These are phyloP conservation scores for Fusarium continuum DNA, from an alignment of 2,329 filamentous ascomycete species.

Conservation along the genomic window DNA sequence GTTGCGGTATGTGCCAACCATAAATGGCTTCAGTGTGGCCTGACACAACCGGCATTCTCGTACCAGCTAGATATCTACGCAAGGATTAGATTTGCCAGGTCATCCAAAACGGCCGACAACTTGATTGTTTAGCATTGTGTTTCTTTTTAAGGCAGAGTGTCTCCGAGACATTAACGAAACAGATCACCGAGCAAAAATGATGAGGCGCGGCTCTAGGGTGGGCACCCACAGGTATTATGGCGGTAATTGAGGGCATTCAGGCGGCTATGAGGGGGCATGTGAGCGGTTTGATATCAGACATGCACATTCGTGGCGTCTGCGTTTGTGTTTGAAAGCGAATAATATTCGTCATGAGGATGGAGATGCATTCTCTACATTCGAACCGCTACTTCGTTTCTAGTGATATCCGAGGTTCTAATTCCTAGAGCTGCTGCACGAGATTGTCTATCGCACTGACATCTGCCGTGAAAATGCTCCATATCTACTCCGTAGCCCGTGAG, in stretches of 20 bases:
- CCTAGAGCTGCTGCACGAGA: background rate
- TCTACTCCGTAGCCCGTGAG: constrained; percentile 17
- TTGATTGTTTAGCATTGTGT: constrained; percentile 3
- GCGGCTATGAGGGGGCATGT: background rate
- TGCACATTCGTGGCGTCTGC: background rate
- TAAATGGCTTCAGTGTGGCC: constrained; percentile 34
- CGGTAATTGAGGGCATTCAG: background rate
- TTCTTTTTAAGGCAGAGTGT: constrained; percentile 3
- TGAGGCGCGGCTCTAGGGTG: constrained; percentile 18
- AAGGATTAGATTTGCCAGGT: constrained; percentile 9
- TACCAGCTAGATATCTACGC: constrained; percentile 21
- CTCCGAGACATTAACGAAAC: background rate
- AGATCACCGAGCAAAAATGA: background rate
- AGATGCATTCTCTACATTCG: background rate
- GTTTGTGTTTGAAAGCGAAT: background rate
- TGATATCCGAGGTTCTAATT: background rate
- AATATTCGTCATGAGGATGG: background rate
- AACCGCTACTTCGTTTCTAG: background rate
- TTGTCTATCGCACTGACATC: constrained; percentile 1
- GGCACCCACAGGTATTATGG: background rate
- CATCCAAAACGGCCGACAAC: constrained; percentile 12
- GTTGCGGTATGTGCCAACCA: constrained; percentile 10
- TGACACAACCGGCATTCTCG: constrained; percentile 32
- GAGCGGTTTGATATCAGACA: background rate
- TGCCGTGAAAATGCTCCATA: background rate